Evolutionary conservation across 1,139 yeast species (phyloP), one percentile per base, ranked within the genome.

Genomic region (Pichia sp.): DNA sequence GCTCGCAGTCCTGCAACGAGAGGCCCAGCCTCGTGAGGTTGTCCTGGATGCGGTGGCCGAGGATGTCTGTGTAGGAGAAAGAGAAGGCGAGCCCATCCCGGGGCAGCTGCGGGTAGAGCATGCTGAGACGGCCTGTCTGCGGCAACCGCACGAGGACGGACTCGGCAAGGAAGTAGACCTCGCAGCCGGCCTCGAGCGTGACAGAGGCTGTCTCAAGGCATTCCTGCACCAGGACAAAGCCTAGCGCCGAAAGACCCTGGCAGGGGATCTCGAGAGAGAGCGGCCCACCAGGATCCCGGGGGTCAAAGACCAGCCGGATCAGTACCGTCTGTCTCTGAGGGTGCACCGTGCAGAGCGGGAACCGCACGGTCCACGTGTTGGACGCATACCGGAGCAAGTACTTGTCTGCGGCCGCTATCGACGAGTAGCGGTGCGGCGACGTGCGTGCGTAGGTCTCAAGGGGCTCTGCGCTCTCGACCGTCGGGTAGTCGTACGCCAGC

Each of bases 401-500:
- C 19, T 55, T 56, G 32, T 62, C 64, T 16, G 54, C 53, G 31
- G 58, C 50, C 0, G 54, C 38, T 3, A 57, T 44, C 3, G 55
- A 53, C 10, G 56, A 51, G 30, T 51, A 56, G 32, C 45, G 16
- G 34, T 52, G 54, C 16, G 63, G 63, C 2, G 58, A 51, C 4
- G 61, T 59, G 8, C 57, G 38, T 2, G 54, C 49, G 32, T 57
- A 60, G 4, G 53, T 41, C 1, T 57, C 41, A 5, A 60, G 45
- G 1, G 56, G 52, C 16, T 59, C 60, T 10, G 63, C 56, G 31
- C 62, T 63, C 47, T 62, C 65, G 2, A 57, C 51, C 1, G 63
- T 55, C 1, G 64, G 63, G 8, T 52, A 46, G 23, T 58, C 54
- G 40, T 52, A 38, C 3, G 38, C 23, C 2, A 54, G 2, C 40